A percentile compares a stretch with the other conserved stretches of the same genome.
Conservation (phyloP, 768 basidiomycete genomes). For the Mycena sanguinolenta region DNA sequence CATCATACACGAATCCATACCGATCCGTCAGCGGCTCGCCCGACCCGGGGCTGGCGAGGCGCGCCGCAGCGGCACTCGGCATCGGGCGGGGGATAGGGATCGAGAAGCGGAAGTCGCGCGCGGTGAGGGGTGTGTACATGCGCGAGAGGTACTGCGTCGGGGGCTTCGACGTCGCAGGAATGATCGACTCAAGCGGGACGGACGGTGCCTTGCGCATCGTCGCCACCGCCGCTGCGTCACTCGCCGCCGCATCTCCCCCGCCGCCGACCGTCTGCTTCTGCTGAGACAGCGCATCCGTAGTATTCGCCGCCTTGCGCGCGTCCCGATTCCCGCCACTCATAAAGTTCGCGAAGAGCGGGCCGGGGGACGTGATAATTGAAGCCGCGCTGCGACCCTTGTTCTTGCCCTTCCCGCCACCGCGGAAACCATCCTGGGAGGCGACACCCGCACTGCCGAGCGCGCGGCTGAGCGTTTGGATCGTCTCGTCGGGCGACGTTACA, state of each 20-base stretch:
- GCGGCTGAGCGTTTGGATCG: constrained; percentile 59
- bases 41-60: constrained; percentile 63
- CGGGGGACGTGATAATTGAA: constrained; percentile 57
- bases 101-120: constrained; percentile 80
- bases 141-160: constrained; percentile 88
- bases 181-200: constrained; percentile 86
- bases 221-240: constrained; percentile 27
- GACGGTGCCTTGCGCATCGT: constrained; percentile 51
- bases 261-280: constrained; percentile 43
- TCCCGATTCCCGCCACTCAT: constrained; percentile 54
- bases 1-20: constrained; percentile 92
- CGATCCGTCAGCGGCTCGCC: constrained; percentile 82
- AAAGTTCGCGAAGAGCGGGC: constrained; percentile 74
- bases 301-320: constrained; percentile 46
- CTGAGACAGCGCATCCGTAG: constrained; percentile 21
- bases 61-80: constrained; percentile 59
- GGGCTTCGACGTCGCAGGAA: constrained; percentile 83
- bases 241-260: constrained; percentile 42
- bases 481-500: constrained; percentile 52
- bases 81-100: constrained; percentile 73
- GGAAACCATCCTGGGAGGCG: constrained; percentile 31
- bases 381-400: constrained; percentile 48
- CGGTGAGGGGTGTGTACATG: constrained; percentile 78
- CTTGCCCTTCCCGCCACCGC: constrained; percentile 19
- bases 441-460: constrained; percentile 52